Evolutionary conservation across 192 early-diverging fungal species (phyloP).

Genomic region (Podila epicladia): DNA sequence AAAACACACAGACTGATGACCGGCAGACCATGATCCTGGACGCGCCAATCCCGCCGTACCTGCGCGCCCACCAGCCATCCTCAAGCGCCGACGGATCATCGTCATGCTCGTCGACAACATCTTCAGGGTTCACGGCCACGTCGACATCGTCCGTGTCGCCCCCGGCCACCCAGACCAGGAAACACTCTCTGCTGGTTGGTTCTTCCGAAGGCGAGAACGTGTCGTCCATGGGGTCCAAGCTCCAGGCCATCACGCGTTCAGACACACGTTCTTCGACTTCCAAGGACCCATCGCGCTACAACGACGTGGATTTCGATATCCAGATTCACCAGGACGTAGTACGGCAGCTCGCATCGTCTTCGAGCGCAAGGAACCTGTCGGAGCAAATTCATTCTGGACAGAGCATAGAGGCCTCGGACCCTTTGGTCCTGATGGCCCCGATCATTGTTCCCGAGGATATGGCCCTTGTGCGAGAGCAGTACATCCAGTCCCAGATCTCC

Average conservation of each 20-base stretch:
- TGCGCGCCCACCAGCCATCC: not conserved
- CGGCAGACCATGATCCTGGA: not conserved
- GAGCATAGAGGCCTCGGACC: conserved; percentile 24
- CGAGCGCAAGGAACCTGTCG: not conserved
- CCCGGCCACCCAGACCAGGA: conserved; percentile 9
- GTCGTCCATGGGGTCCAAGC: not conserved
- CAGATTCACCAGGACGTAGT: conserved; percentile 33
- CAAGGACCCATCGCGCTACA: not conserved
- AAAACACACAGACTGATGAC: not conserved
- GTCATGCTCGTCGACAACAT: conserved; percentile 30
- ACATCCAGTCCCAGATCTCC: conserved; percentile 17
- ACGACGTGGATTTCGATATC: conserved; percentile 37
- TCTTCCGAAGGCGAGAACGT: too few relatives aligned
- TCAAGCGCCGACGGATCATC: conserved; percentile 20
- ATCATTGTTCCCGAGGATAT: conserved; percentile 37
- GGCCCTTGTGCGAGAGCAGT: conserved; percentile 13
- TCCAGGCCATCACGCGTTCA: not conserved
- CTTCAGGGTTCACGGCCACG: conserved; percentile 22
- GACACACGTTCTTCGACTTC: not conserved
- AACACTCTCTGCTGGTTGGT: not conserved
- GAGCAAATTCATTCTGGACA: not conserved
- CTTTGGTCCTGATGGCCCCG: conserved; percentile 29
- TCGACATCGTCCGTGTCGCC: conserved; percentile 15
- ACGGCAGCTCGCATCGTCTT: conserved; percentile 1
- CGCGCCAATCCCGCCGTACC: not conserved